A percentile compares a stretch with the other conserved stretches of the same genome.
These are phyloP conservation scores for Canna indica DNA, from an alignment of 176 grass and related monocot species.

Conservation along the genomic window DNA sequence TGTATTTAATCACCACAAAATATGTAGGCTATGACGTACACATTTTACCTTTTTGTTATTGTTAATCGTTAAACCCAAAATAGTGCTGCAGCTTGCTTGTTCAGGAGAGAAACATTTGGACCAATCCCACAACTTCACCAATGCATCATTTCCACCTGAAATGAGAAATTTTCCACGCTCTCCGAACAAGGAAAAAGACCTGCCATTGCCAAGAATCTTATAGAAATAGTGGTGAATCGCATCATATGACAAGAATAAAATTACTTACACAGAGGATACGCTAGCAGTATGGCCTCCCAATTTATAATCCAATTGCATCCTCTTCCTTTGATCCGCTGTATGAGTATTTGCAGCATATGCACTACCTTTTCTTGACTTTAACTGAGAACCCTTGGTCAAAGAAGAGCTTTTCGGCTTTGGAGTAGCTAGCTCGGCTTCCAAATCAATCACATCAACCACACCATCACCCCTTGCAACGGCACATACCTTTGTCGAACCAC, in stretches of 20 bases:
- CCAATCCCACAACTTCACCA: slow-evolving; percentile 92
- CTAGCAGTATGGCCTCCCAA: slow-evolving; percentile 74
- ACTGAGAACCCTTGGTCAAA: slow-evolving; percentile 14
- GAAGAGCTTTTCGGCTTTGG: slow-evolving; percentile 38
- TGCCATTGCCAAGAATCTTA: slow-evolving; percentile 26
- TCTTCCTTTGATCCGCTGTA: slow-evolving; percentile 26
- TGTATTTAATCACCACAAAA: too few relatives aligned
- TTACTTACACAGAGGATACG: slow-evolving; percentile 84
- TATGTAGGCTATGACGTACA: too few relatives aligned
- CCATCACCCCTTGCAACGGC: slow-evolving; percentile 96
- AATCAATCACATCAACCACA: slow-evolving; percentile 68
- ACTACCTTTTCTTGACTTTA: slow-evolving; percentile 34
- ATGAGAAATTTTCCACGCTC: slow-evolving; percentile 81
- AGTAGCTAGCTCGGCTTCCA: slow-evolving; percentile 55
- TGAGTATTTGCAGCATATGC: slow-evolving; percentile 31
- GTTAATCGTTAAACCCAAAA: slow-evolving; percentile 61
- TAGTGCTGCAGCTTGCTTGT: slow-evolving; percentile 38
- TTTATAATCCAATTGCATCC: slow-evolving; percentile 56
- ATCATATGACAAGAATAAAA: slow-evolving; percentile 3
- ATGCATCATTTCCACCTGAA: slow-evolving; percentile 90
- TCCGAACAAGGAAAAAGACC: slow-evolving; percentile 75
- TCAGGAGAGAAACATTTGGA: slow-evolving; percentile 49
- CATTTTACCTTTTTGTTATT: slow-evolving; percentile 62
- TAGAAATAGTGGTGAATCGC: slow-evolving; percentile 22
- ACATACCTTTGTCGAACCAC: slow-evolving; percentile 54